phyloP scores from a whole-genome alignment of 2,329 filamentous ascomycete genomes.

The Orbilia quercus region DNA sequence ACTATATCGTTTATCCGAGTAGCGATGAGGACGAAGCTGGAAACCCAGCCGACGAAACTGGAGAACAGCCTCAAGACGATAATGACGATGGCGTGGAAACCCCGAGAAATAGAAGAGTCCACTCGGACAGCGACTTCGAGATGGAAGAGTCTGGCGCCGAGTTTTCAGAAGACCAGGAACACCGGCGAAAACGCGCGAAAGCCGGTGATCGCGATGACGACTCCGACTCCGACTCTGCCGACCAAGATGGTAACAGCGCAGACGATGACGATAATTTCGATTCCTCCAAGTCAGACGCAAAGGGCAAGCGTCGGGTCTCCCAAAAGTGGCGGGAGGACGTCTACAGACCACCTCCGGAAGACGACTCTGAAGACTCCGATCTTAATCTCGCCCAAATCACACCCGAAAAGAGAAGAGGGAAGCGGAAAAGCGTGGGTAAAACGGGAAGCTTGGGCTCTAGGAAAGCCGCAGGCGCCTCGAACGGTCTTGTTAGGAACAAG shows the following conservation, averaged over 20 bases:
- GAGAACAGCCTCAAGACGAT: slow-evolving; percentile 60
- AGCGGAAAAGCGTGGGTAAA: slow-evolving; percentile 31
- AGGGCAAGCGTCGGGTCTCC: slow-evolving; percentile 60
- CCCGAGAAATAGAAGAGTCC: slow-evolving; percentile 60
- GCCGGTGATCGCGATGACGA: slow-evolving; percentile 57
- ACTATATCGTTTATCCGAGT: slow-evolving; percentile 51
- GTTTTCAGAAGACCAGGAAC: slow-evolving; percentile 62
- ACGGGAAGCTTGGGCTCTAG: slow-evolving; percentile 27
- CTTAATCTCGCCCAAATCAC: slow-evolving; percentile 60
- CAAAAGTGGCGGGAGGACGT: slow-evolving; percentile 58
- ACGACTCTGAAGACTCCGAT: slow-evolving; percentile 54
- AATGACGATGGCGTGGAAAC: slow-evolving; percentile 60
- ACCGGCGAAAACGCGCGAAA: slow-evolving; percentile 61
- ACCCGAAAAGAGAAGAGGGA: slow-evolving; percentile 42
- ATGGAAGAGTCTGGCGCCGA: slow-evolving; percentile 58
- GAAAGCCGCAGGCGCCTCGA: slow-evolving; percentile 60
- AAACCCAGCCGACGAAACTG: neutral
- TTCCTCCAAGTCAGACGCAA: slow-evolving; percentile 60
- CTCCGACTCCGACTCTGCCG: slow-evolving; percentile 56
- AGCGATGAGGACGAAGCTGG: slow-evolving; percentile 32
- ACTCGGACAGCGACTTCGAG: slow-evolving; percentile 58
- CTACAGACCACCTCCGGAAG: slow-evolving; percentile 56
- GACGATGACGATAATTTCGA: slow-evolving; percentile 8
- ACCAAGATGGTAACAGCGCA: slow-evolving; percentile 49
- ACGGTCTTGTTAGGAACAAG: slow-evolving; percentile 63